These are phyloP conservation scores for Corrigiola litoralis DNA, from an alignment of 179 eudicot genomes.

Conservation along the genomic window DNA sequence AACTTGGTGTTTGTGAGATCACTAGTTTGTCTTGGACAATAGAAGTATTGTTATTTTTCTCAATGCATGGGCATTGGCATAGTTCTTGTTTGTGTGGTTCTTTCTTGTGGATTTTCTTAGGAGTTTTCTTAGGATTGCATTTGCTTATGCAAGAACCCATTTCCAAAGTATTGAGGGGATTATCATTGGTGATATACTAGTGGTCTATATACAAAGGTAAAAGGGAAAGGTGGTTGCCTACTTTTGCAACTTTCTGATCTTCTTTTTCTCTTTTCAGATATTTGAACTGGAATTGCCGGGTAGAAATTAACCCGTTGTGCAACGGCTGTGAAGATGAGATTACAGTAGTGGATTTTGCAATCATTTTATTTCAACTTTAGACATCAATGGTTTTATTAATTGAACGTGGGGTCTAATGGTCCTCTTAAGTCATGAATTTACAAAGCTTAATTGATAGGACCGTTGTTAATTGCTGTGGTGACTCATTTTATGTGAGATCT, in stretches of 20 bases:
- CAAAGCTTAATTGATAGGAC: background rate
- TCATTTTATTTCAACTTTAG: conserved; percentile 14
- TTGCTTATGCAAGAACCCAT: conserved; percentile 81
- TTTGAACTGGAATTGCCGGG: conserved; percentile 64
- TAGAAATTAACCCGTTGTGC: conserved; percentile 45
- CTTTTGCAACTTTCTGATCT: conserved; percentile 17
- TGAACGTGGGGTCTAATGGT: conserved; percentile 16
- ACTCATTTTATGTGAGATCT: background rate
- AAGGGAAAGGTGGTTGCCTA: conserved; percentile 19
- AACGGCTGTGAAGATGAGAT: conserved; percentile 40
- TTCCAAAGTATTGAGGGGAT: background rate
- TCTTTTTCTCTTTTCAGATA: conserved; percentile 8
- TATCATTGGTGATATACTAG: background rate
- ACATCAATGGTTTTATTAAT: background rate
- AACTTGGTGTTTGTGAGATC: conserved; percentile 39
- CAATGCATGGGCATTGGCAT: conserved; percentile 12
- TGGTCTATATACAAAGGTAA: conserved; percentile 21
- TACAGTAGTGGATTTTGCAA: conserved; percentile 18
- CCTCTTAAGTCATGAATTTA: background rate
- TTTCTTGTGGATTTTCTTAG: conserved; percentile 13
- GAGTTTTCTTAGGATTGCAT: conserved; percentile 50
- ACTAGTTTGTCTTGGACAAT: conserved; percentile 57
- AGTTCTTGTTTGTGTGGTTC: conserved; percentile 8
- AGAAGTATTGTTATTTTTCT: conserved; percentile 14
- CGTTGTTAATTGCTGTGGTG: background rate